Percentiles rank a stretch among this genome's conserved stretches.
These are phyloP conservation scores for Talaromyces islandicus DNA, from an alignment of 2,329 filamentous ascomycete genomes.

Conservation along the genomic window DNA sequence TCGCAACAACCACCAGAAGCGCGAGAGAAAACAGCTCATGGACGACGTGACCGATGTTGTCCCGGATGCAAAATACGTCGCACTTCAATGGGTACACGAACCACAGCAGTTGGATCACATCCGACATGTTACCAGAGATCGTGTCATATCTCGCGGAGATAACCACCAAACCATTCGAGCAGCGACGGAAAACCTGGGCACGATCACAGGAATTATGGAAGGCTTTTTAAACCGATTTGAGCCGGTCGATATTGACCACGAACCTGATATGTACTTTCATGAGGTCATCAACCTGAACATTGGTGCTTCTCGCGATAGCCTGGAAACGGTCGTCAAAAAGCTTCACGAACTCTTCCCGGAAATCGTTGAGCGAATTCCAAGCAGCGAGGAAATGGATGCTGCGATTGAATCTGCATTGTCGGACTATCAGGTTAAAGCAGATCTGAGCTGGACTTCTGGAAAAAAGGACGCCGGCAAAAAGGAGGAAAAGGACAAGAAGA, in stretches of 20 bases:
- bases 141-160: constrained; percentile 80
- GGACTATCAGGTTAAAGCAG: constrained; percentile 72
- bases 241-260: constrained; percentile 57
- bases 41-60: constrained; percentile 63
- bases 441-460: constrained; percentile 56
- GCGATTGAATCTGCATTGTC: constrained; percentile 71
- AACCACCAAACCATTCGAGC: constrained; percentile 98
- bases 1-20: constrained; percentile 85
- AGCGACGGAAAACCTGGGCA: constrained; percentile 60
- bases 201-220: constrained; percentile 89
- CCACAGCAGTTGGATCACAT: constrained; percentile 63
- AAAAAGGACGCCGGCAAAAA: constrained; percentile 43
- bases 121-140: constrained; percentile 65
- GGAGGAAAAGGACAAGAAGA: constrained; percentile 15
- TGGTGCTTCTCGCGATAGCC: constrained; percentile 72
- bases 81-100: constrained; percentile 82
- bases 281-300: constrained; percentile 79
- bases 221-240: constrained; percentile 86
- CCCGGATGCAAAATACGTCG: constrained; percentile 65
- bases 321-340: constrained; percentile 69
- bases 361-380: constrained; percentile 62
- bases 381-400: constrained; percentile 65
- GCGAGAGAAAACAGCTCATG: constrained; percentile 83
- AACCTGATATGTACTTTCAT: constrained; percentile 80
- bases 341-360: constrained; percentile 74